A percentile compares a stretch with the other conserved stretches of the same genome.
These are phyloP conservation scores for Achaetomium macrosporum DNA, from an alignment of 2,329 filamentous ascomycete species.

Conservation along the genomic window DNA sequence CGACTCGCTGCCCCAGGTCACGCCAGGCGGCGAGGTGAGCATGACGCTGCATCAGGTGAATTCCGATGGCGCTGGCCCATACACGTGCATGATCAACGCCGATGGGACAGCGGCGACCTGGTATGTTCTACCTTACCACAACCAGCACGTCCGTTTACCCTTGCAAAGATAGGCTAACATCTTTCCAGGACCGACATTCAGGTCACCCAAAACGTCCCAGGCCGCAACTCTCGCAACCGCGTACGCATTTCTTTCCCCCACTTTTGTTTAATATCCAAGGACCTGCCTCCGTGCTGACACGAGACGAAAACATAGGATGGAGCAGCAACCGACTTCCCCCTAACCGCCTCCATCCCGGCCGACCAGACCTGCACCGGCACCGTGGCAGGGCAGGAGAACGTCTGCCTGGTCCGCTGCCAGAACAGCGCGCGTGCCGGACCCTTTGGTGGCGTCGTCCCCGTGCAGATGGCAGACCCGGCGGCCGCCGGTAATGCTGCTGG, in stretches of 20 bases:
- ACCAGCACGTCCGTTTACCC: neutral
- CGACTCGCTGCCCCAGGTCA: slow-evolving; percentile 52
- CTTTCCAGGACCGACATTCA: slow-evolving; percentile 38
- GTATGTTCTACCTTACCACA: neutral
- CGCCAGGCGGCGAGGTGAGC: slow-evolving; percentile 47
- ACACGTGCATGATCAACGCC: slow-evolving; percentile 58
- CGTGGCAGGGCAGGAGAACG: slow-evolving; percentile 51
- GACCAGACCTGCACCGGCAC: slow-evolving; percentile 53
- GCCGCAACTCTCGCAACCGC: slow-evolving; percentile 44
- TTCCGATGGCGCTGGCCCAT: slow-evolving; percentile 59
- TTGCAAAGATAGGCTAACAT: neutral
- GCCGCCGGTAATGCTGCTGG: neutral
- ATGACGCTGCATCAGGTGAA: slow-evolving; percentile 66
- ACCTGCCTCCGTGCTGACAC: neutral
- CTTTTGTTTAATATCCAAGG: neutral
- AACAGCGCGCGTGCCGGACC: slow-evolving; percentile 56
- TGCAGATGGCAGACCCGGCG: slow-evolving; percentile 26
- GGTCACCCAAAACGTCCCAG: slow-evolving; percentile 49
- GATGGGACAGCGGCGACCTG: slow-evolving; percentile 52
- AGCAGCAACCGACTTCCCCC: slow-evolving; percentile 40
- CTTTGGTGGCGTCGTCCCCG: slow-evolving; percentile 45
- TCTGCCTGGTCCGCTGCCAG: slow-evolving; percentile 59
- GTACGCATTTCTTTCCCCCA: slow-evolving; percentile 20
- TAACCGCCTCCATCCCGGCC: slow-evolving; percentile 52
- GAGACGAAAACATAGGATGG: slow-evolving; percentile 28